These are phyloP conservation scores for Botrytis deweyae DNA, from an alignment of 2,329 filamentous ascomycete species.

Conservation along the genomic window DNA sequence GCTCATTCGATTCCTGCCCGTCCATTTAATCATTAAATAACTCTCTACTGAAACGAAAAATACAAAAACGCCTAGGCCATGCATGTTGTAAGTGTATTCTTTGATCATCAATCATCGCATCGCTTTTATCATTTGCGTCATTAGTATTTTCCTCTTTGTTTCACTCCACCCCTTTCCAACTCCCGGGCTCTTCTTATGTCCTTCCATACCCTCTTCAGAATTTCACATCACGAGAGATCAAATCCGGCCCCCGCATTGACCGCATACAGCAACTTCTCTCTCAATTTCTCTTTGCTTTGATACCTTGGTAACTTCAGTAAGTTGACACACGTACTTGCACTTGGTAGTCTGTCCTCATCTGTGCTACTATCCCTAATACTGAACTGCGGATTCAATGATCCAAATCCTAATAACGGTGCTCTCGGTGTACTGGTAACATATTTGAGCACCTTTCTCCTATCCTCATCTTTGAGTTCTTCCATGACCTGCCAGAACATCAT, in stretches of 20 bases:
- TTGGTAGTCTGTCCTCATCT: slow-evolving; percentile 78
- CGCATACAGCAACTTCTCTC: slow-evolving; percentile 83
- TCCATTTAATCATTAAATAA: not conserved
- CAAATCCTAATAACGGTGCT: slow-evolving; percentile 85
- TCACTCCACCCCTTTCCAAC: too few species aligned
- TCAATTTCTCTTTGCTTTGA: slow-evolving; percentile 60
- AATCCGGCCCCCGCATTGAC: slow-evolving; percentile 90
- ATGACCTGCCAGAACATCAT: slow-evolving; percentile 91
- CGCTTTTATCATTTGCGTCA: slow-evolving; percentile 13
- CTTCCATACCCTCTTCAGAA: not conserved
- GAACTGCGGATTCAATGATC: slow-evolving; percentile 79
- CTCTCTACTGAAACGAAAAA: not conserved
- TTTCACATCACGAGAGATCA: slow-evolving; percentile 54
- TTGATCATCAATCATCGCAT: slow-evolving; percentile 6
- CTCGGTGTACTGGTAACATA: slow-evolving; percentile 94
- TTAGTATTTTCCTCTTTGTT: not conserved
- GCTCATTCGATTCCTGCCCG: not conserved
- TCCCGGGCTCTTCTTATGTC: not conserved
- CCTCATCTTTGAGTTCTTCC: slow-evolving; percentile 68
- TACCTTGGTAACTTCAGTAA: slow-evolving; percentile 89
- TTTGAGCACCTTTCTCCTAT: slow-evolving; percentile 83
- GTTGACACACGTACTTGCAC: slow-evolving; percentile 95
- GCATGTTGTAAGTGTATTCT: slow-evolving; percentile 4
- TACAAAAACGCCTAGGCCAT: slow-evolving; percentile 1
- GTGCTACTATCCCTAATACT: slow-evolving; percentile 81